Percentiles rank a stretch among this genome's conserved stretches.
phyloP scores from a whole-genome alignment of 2,329 filamentous ascomycete species.

The Fusarium gaditjirri region DNA sequence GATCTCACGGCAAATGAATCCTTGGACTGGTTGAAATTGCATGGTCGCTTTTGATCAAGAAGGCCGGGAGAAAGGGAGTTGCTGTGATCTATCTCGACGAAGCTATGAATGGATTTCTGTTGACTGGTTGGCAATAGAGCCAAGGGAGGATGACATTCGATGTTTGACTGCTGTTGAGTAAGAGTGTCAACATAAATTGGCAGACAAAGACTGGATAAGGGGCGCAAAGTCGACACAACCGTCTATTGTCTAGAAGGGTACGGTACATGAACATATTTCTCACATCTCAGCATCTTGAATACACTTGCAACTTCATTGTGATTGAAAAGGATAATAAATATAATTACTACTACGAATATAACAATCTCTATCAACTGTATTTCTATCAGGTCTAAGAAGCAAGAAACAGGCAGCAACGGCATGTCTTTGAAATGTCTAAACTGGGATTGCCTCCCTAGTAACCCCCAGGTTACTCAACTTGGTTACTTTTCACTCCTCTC shows the following conservation, averaged over 20 bases:
- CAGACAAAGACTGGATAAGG: rapidly evolving
- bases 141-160: neutral
- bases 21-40: rapidly evolving
- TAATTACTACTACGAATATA: neutral
- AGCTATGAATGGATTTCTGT: rapidly evolving
- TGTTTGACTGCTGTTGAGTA: rapidly evolving
- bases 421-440: neutral
- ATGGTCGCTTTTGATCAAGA: too few species aligned
- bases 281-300: neutral
- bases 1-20: neutral
- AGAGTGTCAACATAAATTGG: rapidly evolving
- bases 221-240: rapidly evolving
- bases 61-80: too few species aligned
- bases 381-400: neutral
- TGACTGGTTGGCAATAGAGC: neutral
- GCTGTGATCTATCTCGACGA: too few species aligned
- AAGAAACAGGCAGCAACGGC: neutral
- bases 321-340: rapidly evolving
- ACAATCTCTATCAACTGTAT: neutral
- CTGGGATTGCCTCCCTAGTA: neutral
- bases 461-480: neutral
- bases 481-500: neutral
- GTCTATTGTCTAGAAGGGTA: rapidly evolving
- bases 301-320: rapidly evolving
- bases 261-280: rapidly evolving